phyloP scores from a whole-genome alignment of 2,329 filamentous ascomycete genomes.

The Aspergillus floridensis region DNA sequence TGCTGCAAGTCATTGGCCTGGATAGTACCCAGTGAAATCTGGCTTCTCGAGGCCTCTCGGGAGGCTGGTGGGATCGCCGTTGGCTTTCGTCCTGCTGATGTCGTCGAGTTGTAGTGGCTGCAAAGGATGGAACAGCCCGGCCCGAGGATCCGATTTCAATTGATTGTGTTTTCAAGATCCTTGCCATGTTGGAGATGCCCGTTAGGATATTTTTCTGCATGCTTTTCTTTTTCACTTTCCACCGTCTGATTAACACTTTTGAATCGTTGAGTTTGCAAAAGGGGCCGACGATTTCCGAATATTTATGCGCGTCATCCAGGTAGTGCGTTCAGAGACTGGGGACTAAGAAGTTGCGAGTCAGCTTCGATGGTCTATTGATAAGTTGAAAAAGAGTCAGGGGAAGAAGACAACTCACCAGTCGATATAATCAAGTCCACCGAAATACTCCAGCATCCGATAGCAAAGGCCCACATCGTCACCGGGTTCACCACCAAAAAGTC shows the following conservation, averaged over 20 bases:
- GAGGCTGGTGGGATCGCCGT: slow-evolving; percentile 6
- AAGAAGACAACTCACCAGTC: slow-evolving; percentile 34
- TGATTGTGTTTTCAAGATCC: background rate
- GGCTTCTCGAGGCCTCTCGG: slow-evolving; percentile 23
- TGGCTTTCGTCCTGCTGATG: slow-evolving; percentile 10
- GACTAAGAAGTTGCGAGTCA: slow-evolving; percentile 7
- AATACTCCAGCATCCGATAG: slow-evolving; percentile 51
- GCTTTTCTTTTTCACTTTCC: slow-evolving; percentile 8
- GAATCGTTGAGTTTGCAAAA: background rate
- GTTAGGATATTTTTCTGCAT: background rate
- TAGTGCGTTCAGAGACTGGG: slow-evolving; percentile 20
- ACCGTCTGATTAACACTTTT: slow-evolving; percentile 4
- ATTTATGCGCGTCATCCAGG: slow-evolving; percentile 23
- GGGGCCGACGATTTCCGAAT: background rate
- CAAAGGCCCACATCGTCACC: slow-evolving; percentile 46
- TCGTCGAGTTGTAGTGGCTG: background rate
- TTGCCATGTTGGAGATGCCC: background rate
- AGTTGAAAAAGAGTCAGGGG: no score
- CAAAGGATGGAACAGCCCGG: background rate
- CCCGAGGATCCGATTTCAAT: background rate
- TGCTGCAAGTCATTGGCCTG: slow-evolving; percentile 44
- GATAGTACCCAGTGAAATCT: slow-evolving; percentile 27
- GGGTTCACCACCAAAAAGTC: slow-evolving; percentile 46
- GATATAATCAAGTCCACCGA: slow-evolving; percentile 50
- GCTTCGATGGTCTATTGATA: background rate